A percentile compares a stretch with the other conserved stretches of the same genome.
Evolutionary conservation across 495 filamentous ascomycete genomes (phyloP).

Genomic region (Parachaetomium inaequale): DNA sequence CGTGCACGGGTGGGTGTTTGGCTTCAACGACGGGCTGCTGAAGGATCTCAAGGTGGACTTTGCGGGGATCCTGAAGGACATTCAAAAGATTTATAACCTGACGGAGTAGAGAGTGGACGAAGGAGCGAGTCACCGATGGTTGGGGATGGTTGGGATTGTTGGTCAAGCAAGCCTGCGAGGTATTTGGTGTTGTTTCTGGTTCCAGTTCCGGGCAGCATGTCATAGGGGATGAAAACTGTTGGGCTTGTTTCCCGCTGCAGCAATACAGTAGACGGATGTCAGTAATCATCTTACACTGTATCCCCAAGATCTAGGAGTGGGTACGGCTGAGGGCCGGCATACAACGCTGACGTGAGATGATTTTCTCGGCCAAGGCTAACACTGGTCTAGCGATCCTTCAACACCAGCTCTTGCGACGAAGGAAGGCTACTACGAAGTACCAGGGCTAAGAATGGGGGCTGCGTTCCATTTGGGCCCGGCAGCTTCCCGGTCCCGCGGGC

Average conservation of each 20-base stretch:
- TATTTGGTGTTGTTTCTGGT: neutral
- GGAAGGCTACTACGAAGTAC: too few species aligned
- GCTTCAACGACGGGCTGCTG: slow-evolving; percentile 49
- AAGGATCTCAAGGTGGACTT: slow-evolving; percentile 53
- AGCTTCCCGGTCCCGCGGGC: too few species aligned
- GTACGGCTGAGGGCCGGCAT: neutral
- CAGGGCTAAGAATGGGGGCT: too few species aligned
- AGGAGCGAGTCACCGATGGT: neutral
- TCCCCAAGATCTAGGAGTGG: neutral
- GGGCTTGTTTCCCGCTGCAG: neutral
- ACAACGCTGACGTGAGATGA: neutral
- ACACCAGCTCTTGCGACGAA: too few species aligned
- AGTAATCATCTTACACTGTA: too few species aligned
- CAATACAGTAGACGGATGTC: too few species aligned
- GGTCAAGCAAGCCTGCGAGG: neutral
- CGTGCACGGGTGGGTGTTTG: slow-evolving; percentile 57
- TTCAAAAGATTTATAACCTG: slow-evolving; percentile 57
- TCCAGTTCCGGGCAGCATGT: too few species aligned
- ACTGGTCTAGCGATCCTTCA: too few species aligned
- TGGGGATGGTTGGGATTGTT: neutral
- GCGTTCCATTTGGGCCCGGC: too few species aligned
- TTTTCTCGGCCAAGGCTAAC: neutral
- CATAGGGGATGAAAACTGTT: too few species aligned
- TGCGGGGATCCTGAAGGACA: slow-evolving; percentile 40
- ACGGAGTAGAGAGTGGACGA: slow-evolving; percentile 18